Evolutionary conservation across 2,329 filamentous ascomycete species (phyloP), one percentile per base, ranked within the genome.

Genomic region (Lecanicillium sp.): DNA sequence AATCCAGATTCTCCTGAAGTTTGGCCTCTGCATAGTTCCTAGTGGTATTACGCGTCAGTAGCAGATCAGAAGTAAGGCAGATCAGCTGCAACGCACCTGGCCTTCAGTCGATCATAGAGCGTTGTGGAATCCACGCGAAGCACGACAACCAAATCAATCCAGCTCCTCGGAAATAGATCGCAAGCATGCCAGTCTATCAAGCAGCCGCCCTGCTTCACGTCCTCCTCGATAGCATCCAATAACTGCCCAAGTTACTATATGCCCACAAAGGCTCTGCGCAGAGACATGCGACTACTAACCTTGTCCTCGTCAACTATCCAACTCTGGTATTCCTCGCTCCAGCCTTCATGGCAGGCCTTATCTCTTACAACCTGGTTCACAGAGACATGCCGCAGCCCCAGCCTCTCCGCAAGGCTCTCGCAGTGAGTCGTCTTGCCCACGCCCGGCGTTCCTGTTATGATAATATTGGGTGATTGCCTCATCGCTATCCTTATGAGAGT

Each of bases 171-270:
- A 62, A 97, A 97, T 19, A 97, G 70, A 60, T 97, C 93, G 70
- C 91, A 97, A 2, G 90, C 91, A 68, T 98, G 93, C 91, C 93
- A 98, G 70, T 98, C 93, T 61, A 98, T 86, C 57, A 98, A 82
- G 66, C 82, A 87, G 17, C 93, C 93, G 49, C 91, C 91, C 17
- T 78, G 69, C 53, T 83, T 78, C 32, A 87, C 77, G 52, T 93
- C 84, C 49, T 87, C 79, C 69, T 97, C 93, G 49, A 98, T 85
- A 40, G 86, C 81, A 63, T 98, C 93, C 19, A 98, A 77, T 26
- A 98, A 71, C 83, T 90, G n/a, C n/a, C n/a, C n/a, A n/a, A 58
- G 27, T 14, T 39, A 32, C 19, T 40, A 14, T 29, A 37, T 36
- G 20, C 17, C 44, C 33, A 32, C 5, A 23, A 17, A 7, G 4